Base-by-base conservation (phyloP, 345 rosid species). In the Corchorus capsularis region DNA sequence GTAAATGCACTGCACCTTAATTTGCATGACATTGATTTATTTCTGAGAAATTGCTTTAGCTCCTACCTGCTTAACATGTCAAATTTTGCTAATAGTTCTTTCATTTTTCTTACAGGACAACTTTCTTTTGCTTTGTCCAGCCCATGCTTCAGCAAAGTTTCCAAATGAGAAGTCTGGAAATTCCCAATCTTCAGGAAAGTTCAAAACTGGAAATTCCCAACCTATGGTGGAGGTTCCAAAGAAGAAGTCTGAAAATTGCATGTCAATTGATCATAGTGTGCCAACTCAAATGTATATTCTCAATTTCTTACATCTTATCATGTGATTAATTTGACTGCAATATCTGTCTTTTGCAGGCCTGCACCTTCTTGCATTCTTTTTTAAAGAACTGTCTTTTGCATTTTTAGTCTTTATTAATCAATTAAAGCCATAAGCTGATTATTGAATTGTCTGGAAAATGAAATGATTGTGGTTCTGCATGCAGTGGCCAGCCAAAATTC, bases 41-140 rank as follows among this genome's bases (percentile, higher is more conserved):
- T 47, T 7, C 39, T 73, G 8, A 67, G 20, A 37, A 46, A 9
- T 55, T 61, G 20, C 34, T 72, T 64, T 27, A 20, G n/a, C 20
- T 12, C 17, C 49, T 50, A 37, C 61, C 54, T 46, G 41, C 54
- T 14, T 79, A 41, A 63, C 9, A 47, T 13, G n/a, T 47, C 69
- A 37, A 71, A 27, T 4, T 15, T 7, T 75, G 19, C 34, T 75
- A 50, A 43, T 20, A 34, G 7, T 75, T 55, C 39, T 35, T 74
- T 69, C 45, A 5, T 75, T 62, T 39, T 78, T 55, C 17, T 62
- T 63, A 75, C 90, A 93, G 96, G 91, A 84, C 16, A 78, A 87
- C 50, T 93, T 73, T 83, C 90, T 93, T 77, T 55, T 91, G 78
- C 96, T 90, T 63, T 94, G 98, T 82, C 95, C 98, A 35, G 61